phyloP scores from a whole-genome alignment of 2,329 filamentous ascomycete genomes.

The Cladosporium velox region DNA sequence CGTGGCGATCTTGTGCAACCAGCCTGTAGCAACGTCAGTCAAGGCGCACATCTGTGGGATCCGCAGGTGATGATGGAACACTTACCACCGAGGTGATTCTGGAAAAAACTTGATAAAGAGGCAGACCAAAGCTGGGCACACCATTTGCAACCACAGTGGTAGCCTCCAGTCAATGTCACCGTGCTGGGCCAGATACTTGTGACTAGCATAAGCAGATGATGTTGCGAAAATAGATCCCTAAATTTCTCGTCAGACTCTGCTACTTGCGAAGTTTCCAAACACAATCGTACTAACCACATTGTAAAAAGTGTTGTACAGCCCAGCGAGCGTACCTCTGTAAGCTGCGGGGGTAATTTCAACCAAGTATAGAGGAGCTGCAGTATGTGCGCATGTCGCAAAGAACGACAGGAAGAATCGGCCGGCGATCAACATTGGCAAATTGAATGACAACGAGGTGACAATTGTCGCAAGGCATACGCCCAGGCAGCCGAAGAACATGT shows the following conservation, averaged over 20 bases:
- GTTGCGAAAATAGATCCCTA: not conserved
- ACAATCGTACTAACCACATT: not conserved
- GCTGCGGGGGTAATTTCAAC: not conserved
- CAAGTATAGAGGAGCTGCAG: not conserved
- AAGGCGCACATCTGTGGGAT: not conserved
- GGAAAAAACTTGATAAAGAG: not conserved
- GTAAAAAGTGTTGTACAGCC: conserved; percentile 38
- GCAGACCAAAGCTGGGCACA: not conserved
- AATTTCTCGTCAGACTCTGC: not conserved
- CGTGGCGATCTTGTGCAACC: not conserved
- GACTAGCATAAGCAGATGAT: not conserved
- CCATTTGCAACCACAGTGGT: not conserved
- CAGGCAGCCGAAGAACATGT: conserved; percentile 46
- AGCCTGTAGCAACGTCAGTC: not conserved
- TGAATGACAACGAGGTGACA: conserved; percentile 31
- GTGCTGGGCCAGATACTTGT: not conserved
- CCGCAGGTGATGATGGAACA: not conserved
- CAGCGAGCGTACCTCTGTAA: conserved; percentile 34
- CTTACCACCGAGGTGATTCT: not conserved
- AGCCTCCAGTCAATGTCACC: not conserved
- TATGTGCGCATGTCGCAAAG: not conserved
- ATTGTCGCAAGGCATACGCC: conserved; percentile 30
- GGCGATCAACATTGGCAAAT: conserved; percentile 32
- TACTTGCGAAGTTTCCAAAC: not conserved
- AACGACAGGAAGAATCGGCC: conserved; percentile 27